phyloP scores from a whole-genome alignment of 2,329 filamentous ascomycete genomes.

The Paracoccidioides lutzii region DNA sequence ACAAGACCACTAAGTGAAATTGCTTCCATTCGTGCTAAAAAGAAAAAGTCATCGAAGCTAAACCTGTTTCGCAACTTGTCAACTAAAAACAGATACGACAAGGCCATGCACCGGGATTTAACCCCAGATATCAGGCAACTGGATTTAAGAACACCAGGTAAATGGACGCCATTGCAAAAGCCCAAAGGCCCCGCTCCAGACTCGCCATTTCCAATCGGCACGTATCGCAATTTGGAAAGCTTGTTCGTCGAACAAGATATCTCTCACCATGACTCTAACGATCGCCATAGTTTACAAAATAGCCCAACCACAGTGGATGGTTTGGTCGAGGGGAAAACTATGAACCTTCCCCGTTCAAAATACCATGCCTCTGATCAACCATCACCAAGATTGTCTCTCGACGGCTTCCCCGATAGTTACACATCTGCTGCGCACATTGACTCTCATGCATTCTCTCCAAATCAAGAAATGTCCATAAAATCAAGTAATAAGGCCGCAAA shows the following conservation, averaged over 20 bases:
- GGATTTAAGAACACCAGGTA: constrained; percentile 24
- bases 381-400: not conserved
- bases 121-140: constrained; percentile 25
- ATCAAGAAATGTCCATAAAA: not conserved
- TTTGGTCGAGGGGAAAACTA: not conserved
- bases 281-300: not conserved
- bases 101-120: constrained; percentile 21
- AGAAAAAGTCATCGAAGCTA: not conserved
- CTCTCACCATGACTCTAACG: not conserved
- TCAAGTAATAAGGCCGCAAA: not conserved
- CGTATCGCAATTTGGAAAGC: constrained; percentile 2
- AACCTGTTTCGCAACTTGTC: constrained; percentile 16
- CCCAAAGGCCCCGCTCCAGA: not conserved
- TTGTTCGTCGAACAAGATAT: constrained; percentile 15
- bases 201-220: not conserved
- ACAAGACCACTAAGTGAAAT: not conserved
- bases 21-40: not conserved
- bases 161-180: constrained; percentile 14
- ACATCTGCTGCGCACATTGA: not conserved
- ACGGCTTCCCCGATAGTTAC: not conserved
- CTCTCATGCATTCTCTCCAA: not conserved
- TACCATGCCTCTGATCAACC: not conserved
- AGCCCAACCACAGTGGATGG: not conserved
- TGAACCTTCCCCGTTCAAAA: not conserved
- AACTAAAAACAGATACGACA: constrained; percentile 19